Base-by-base conservation (phyloP, 352 stramenopile genomes). In the Globisporangium ultimum region DNA sequence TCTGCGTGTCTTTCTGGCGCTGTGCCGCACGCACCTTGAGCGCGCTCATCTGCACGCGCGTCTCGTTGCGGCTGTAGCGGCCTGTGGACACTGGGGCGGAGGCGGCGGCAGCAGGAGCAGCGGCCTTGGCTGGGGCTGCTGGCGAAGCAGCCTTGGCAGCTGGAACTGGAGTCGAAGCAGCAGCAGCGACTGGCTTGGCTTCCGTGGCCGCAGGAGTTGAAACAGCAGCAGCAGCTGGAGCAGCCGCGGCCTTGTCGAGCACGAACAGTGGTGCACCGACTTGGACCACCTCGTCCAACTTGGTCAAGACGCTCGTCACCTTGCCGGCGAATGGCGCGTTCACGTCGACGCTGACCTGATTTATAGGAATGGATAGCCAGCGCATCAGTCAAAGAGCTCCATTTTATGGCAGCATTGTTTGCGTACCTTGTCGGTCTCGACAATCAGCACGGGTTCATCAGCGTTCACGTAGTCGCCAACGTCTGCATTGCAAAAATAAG, bases 391-490 rank as follows among this genome's bases (percentile, higher is more conserved):
- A 36, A 20, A 57, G 6, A 43, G 43, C 20, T 34, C 51, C 5
- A 49, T 18, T 34, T 28, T 5, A 36, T 10, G 9, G 28, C 28
- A n/a, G 43, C 17, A 46, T 28, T 48, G 11, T 51, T 28, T 28
- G 3, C 67, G 62, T 6, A 99, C 96, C 80, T 99, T 99, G 76
- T 99, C 97, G 0, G 97, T 99, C 80, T 99, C 97, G 0, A 99
- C 81, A 50, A 99, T 89, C 20, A 98, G 75, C 3, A 99, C 91
- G 12, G 98, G 86, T 58, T 99, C 97, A 67, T 99, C 97, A 2
- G 85, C 82, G 17, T 90, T 79, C 12, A 99, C 93, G 60, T 94
- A 98, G 74, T 99, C 97, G 22, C 97, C 97, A 24, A 96, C 72
- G n/a, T 89, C 84, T 93, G 50, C 50, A 56, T 15, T 1, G 28